A percentile compares a stretch with the other conserved stretches of the same genome.
phyloP scores from a whole-genome alignment of 2,329 filamentous ascomycete genomes.

The Exophiala mesophila region DNA sequence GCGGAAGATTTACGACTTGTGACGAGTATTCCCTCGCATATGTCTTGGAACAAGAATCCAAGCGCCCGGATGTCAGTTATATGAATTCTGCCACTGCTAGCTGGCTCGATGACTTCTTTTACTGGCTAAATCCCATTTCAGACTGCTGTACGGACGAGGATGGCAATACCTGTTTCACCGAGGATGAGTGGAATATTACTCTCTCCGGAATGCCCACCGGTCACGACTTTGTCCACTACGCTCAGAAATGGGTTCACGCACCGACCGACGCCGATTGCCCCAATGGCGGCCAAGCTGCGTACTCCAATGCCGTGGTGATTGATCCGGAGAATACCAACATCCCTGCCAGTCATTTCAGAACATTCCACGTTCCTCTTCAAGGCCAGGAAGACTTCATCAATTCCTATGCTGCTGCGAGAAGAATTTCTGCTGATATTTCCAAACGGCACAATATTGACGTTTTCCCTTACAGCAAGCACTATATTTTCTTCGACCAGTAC shows the following conservation, averaged over 20 bases:
- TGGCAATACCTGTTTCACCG: conserved; percentile 70
- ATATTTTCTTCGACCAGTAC: conserved; percentile 99
- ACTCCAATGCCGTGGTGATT: conserved; percentile 76
- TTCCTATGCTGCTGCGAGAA: conserved; percentile 81
- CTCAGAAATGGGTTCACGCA: conserved; percentile 73
- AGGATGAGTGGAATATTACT: conserved; percentile 82
- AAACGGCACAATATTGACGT: conserved; percentile 69
- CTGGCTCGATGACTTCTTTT: conserved; percentile 95
- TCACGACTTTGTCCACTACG: conserved; percentile 81
- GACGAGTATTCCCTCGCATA: conserved; percentile 78
- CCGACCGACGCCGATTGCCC: conserved; percentile 81
- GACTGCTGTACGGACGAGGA: conserved; percentile 68
- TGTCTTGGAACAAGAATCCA: conserved; percentile 88
- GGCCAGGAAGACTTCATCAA: conserved; percentile 90
- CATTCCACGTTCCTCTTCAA: conserved; percentile 77
- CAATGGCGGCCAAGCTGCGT: conserved; percentile 80
- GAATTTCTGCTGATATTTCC: conserved; percentile 74
- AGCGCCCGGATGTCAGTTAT: conserved; percentile 80
- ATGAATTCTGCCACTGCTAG: conserved; percentile 84
- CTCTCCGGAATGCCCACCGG: conserved; percentile 89
- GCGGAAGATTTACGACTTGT: conserved; percentile 86
- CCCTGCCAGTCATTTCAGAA: conserved; percentile 84
- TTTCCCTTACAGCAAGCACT: conserved; percentile 96
- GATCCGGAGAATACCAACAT: conserved; percentile 63
- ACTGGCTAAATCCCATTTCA: conserved; percentile 87